phyloP scores from a whole-genome alignment of 306 rosid genomes.

The Casuarina cunninghamiana region DNA sequence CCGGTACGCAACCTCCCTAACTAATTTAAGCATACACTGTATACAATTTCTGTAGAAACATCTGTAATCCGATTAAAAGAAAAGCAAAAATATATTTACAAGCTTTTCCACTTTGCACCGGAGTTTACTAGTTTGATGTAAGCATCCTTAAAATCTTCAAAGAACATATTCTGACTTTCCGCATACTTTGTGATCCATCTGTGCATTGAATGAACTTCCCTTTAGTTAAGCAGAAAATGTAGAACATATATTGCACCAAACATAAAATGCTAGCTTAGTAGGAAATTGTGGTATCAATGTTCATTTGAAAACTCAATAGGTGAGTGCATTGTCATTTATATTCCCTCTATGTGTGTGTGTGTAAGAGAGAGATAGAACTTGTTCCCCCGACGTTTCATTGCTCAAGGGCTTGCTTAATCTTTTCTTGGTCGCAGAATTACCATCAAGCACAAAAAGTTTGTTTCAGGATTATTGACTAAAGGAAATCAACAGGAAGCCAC shows the following conservation, averaged over 20 bases:
- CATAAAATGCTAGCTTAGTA: slow-evolving; percentile 15
- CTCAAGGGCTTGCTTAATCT: too few species aligned
- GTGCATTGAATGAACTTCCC: slow-evolving; percentile 30
- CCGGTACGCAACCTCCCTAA: not conserved
- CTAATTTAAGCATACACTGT: not conserved
- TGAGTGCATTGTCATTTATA: not conserved
- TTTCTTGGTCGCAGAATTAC: too few species aligned
- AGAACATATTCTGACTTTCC: slow-evolving; percentile 65
- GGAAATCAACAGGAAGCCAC: not conserved
- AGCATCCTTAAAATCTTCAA: slow-evolving; percentile 78
- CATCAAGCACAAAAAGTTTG: not conserved
- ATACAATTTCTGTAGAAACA: not conserved
- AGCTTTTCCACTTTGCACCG: slow-evolving; percentile 78
- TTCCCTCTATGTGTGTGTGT: not conserved
- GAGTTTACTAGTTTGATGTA: slow-evolving; percentile 83
- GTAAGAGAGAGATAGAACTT: not conserved
- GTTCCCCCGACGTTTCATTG: too few species aligned
- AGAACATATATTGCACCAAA: slow-evolving; percentile 9
- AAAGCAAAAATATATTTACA: slow-evolving; percentile 22
- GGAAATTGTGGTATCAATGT: slow-evolving; percentile 19
- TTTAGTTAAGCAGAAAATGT: slow-evolving; percentile 22
- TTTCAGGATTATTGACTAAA: not conserved
- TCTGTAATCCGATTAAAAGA: not conserved
- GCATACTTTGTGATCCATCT: slow-evolving; percentile 90
- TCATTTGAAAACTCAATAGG: not conserved